These are phyloP conservation scores for Schizosaccharomyces versatilis DNA, from an alignment of 1,139 yeast species.

Conservation along the genomic window DNA sequence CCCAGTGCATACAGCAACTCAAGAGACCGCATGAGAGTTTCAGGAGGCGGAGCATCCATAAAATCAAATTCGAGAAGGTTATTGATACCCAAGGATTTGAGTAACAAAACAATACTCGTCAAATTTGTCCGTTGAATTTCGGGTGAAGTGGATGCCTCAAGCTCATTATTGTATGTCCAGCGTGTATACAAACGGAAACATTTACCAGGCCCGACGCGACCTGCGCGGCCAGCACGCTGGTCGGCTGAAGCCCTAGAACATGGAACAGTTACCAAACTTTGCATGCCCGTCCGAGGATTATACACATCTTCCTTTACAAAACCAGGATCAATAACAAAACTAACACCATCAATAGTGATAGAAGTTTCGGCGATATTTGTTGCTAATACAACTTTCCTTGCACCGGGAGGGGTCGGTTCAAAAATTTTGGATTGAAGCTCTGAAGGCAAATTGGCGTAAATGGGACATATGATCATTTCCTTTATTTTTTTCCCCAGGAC, in stretches of 20 bases:
- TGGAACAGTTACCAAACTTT: conserved; percentile 46
- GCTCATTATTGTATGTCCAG: conserved; percentile 44
- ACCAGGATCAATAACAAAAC: conserved; percentile 61
- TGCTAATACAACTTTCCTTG: conserved; percentile 53
- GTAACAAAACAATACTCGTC: conserved; percentile 62
- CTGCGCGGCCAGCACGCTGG: conserved; percentile 69
- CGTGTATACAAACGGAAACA: conserved; percentile 59
- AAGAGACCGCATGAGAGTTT: conserved; percentile 50
- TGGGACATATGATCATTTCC: conserved; percentile 64
- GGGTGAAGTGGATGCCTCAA: conserved; percentile 69
- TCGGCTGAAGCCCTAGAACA: conserved; percentile 68
- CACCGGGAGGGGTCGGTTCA: conserved; percentile 51
- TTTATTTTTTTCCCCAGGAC: conserved; percentile 38
- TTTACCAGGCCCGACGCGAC: conserved; percentile 69
- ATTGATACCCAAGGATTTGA: conserved; percentile 72
- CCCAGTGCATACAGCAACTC: conserved; percentile 70
- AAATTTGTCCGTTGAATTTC: conserved; percentile 84
- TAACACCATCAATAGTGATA: conserved; percentile 57
- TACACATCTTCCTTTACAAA: conserved; percentile 58
- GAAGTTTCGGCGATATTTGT: conserved; percentile 72
- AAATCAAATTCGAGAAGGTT: conserved; percentile 70
- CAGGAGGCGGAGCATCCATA: conserved; percentile 63
- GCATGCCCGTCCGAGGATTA: conserved; percentile 60
- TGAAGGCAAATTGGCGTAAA: conserved; percentile 57
- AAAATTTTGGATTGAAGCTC: conserved; percentile 53